Evolutionary conservation across 148 eudicot species (phyloP), one percentile per base, ranked within the genome.

Genomic region (Nyssa sinensis): DNA sequence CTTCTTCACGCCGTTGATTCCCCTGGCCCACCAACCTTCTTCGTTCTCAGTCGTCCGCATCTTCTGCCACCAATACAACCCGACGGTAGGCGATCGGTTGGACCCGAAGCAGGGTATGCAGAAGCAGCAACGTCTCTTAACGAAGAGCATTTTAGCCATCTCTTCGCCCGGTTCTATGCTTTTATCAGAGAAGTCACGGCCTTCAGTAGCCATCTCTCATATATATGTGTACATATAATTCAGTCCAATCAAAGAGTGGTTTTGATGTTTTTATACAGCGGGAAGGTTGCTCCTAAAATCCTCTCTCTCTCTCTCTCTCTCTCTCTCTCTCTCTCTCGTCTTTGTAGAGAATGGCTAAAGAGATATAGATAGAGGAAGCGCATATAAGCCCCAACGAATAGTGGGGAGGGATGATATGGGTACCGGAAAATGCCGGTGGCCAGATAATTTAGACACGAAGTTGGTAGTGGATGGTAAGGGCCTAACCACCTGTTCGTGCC

Each of bases 1-100:
- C 86, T 90, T 90, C 80, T 70, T 84, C 37, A 93, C 73, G 19
- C 89, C 89, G 73, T 30, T 66, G 16, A 90, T 60, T 0, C 93
- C 90, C 16, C 85, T 80, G 6, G 85, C 66, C 94, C 91, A 83
- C 81, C 82, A 63, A 61, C 75, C 71, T 78, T 58, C 53, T 21
- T 25, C 30, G 69, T 7, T 5, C 35, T 64, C 69, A 2, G 47
- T 30, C 67, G 67, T 47, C 61, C 59, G 75, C 41, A 62, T 33
- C 34, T 32, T 27, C 33, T 34, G 77, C 75, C 68, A 63, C 76
- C 67, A 73, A 44, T 29, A 10, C 1, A 29, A 0, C 0, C 75
- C 79, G 62, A 7, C 55, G 68, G 64, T 71, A 25, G 66, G 12
- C 33, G 55, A 64, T 47, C 60, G 71, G 27, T 39, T 17, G 35